Evolutionary conservation across 2,329 filamentous ascomycete species (phyloP), one percentile per base, ranked within the genome.

Genomic region (Trichoderma atroviride): DNA sequence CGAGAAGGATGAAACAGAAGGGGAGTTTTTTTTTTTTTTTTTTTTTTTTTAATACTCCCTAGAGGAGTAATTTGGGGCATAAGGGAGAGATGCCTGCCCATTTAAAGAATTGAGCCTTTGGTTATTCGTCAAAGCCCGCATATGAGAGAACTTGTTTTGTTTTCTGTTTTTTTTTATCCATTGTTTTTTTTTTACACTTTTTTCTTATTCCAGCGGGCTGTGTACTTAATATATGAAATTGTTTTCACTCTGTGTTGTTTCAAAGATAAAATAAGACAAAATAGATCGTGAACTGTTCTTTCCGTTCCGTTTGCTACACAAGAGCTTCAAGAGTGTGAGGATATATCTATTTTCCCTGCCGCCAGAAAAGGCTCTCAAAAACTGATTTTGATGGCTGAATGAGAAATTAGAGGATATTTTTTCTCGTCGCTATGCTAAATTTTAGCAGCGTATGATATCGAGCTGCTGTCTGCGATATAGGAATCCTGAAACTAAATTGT

Each of bases 201-300:
- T 65, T 53, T 37, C 29, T 56, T 53, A 24, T 47, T n/a, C 53
- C 55, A 66, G 63, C 63, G 55, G 63, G 63, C 63, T 58, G 63
- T 66, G 55, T 66, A 66, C 63, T 66, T 66, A 58, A 58, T 58
- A 66, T 66, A 57, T 59, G 53, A 57, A 50, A 64, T 43, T 59
- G 63, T 37, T 40, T 62, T 35, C 33, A 52, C 27, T 62, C 16
- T 62, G 31, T 61, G 19, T 52, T 62, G 33, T 58, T 60, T 50
- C n/a, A 14, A 43, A 43, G 40, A 43, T 43, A 43, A 43, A 43
- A 16, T 24, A 50, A 24, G 50, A 29, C 33, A 35, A 43, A 22
- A 6, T 59, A 14, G 35, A 13, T n/a, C 59, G 62, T 43, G 47
- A 33, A 29, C 24, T 55, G n/a, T 62, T 35, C 11, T 35, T 11